Conservation (phyloP, 2,329 filamentous ascomycete genomes). For the Acrocalymma vagum region DNA sequence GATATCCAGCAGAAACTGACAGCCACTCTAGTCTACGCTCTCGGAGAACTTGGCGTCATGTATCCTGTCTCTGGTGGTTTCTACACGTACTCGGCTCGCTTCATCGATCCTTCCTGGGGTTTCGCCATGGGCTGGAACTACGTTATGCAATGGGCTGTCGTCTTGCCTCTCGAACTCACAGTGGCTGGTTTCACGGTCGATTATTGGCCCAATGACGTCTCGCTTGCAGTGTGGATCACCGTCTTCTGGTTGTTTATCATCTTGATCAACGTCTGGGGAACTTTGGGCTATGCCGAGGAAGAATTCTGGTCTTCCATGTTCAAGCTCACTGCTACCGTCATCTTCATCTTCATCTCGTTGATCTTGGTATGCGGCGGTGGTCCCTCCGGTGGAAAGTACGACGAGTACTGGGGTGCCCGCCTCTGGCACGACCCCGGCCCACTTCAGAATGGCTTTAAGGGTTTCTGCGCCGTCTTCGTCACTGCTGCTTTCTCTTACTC, state of each 20-base stretch:
- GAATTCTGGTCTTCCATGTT: conserved; percentile 48
- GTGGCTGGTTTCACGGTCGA: conserved; percentile 48
- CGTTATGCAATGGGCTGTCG: conserved; percentile 47
- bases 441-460: conserved; percentile 68
- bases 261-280: conserved; percentile 49
- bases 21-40: conserved; percentile 58
- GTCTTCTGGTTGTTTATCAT: conserved; percentile 49
- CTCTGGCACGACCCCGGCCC: conserved; percentile 67
- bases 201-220: conserved; percentile 42
- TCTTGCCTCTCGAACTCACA: conserved; percentile 49
- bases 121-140: conserved; percentile 49
- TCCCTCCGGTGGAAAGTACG: conserved; percentile 56
- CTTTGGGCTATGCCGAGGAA: conserved; percentile 51
- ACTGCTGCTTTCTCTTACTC: conserved; percentile 70
- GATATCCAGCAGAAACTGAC: conserved; percentile 50
- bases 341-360: conserved; percentile 57
- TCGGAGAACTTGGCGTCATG: conserved; percentile 65
- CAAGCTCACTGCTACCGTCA: conserved; percentile 45
- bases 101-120: conserved; percentile 58
- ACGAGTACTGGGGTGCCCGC: conserved; percentile 65
- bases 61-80: conserved; percentile 64
- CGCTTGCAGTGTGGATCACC: conserved; percentile 46
- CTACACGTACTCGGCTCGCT: conserved; percentile 60
- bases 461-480: conserved; percentile 70
- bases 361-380: conserved; percentile 66